These are phyloP conservation scores for Chaetoceros tenuissimus DNA, from an alignment of 108 stramenopile species.

Conservation along the genomic window DNA sequence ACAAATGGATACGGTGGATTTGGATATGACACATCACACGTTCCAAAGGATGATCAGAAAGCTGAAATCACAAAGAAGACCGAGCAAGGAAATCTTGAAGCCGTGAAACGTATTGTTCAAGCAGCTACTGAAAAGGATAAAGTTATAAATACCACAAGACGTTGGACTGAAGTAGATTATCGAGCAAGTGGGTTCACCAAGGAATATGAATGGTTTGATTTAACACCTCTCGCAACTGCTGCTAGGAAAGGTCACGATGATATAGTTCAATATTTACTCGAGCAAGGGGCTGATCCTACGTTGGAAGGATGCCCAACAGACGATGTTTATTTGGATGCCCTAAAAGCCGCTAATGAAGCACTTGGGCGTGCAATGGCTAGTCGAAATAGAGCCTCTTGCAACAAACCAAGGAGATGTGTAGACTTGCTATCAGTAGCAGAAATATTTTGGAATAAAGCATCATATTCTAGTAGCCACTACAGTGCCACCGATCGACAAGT, in stretches of 20 bases:
- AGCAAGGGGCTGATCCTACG: slow-evolving; percentile 17
- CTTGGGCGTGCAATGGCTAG: no score
- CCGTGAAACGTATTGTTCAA: no score
- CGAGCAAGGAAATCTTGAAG: no score
- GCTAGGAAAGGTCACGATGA: slow-evolving; percentile 14
- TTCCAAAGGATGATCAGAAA: no score
- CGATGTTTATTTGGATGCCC: neutral
- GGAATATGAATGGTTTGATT: slow-evolving; percentile 11
- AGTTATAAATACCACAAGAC: no score
- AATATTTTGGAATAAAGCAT: slow-evolving; percentile 3
- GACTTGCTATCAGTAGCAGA: neutral
- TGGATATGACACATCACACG: no score
- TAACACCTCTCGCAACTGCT: slow-evolving; percentile 13
- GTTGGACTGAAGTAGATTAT: no score
- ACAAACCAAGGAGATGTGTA: neutral
- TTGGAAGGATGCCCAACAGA: slow-evolving; percentile 14
- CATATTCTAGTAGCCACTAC: neutral
- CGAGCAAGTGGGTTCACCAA: no score
- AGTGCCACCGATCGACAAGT: neutral
- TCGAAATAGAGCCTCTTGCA: no score
- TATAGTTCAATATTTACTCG: slow-evolving; percentile 14
- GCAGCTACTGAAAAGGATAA: no score
- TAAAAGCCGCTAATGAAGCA: slow-evolving; percentile 3
- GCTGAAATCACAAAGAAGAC: no score
- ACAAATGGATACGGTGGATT: no score